Percentiles rank a stretch among this genome's conserved stretches.
These are phyloP conservation scores for Aspergillus hiratsukae DNA, from an alignment of 2,329 filamentous ascomycete species.

Conservation along the genomic window DNA sequence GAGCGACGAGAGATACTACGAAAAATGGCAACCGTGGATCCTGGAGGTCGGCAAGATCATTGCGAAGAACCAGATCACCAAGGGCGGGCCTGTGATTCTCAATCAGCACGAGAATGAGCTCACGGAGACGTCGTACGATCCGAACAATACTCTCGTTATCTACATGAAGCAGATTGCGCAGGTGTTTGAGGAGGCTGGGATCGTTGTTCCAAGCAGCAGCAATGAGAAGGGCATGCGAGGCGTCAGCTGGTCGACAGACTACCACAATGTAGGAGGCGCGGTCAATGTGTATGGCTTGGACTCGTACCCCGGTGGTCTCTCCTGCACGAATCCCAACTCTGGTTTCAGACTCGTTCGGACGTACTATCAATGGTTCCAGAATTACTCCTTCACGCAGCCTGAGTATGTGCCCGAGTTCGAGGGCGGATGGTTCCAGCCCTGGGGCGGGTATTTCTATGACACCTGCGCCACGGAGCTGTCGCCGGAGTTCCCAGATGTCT, in stretches of 20 bases:
- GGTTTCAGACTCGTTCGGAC: conserved; percentile 50
- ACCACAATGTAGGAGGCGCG: conserved; percentile 52
- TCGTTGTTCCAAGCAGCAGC: conserved; percentile 47
- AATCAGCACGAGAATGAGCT: conserved; percentile 54
- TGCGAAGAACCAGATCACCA: conserved; percentile 47
- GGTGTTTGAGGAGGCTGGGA: conserved; percentile 44
- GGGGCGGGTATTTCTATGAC: conserved; percentile 52
- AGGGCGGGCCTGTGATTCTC: conserved; percentile 49
- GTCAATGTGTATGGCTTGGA: conserved; percentile 42
- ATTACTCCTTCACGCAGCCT: conserved; percentile 52
- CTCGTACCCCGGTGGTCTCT: conserved; percentile 38
- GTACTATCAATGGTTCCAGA: conserved; percentile 56
- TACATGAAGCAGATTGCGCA: conserved; percentile 52
- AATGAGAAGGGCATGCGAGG: conserved; percentile 51
- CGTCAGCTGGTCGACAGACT: conserved; percentile 52
- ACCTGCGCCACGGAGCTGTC: conserved; percentile 45
- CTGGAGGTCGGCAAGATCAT: conserved; percentile 45
- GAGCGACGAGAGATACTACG: conserved; percentile 42
- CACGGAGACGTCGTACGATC: conserved; percentile 40
- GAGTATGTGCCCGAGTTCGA: conserved; percentile 52
- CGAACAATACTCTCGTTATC: conserved; percentile 44
- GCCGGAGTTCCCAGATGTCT: conserved; percentile 50
- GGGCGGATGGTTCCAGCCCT: conserved; percentile 52
- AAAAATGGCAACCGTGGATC: conserved; percentile 48
- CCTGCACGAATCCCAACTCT: conserved; percentile 47